Percentiles rank a stretch among this genome's conserved stretches.
Conservation (phyloP, 2,329 filamentous ascomycete species). For the Neofusicoccum parvum region DNA sequence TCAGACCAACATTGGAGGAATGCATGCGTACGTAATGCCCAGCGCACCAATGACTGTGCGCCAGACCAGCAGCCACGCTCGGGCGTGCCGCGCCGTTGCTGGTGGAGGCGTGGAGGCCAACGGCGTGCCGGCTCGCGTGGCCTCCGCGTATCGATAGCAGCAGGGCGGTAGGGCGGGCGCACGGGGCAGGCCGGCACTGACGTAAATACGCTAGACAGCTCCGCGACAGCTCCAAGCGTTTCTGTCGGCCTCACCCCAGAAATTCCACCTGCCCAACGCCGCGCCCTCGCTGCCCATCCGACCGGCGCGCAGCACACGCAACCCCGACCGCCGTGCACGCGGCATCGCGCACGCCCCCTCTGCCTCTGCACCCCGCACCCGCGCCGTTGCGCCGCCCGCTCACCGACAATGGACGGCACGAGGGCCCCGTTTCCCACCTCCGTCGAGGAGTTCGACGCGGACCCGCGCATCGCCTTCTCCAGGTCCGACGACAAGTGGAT, state of each 20-base stretch:
- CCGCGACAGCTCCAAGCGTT: slow-evolving; percentile 1
- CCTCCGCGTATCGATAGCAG: not conserved
- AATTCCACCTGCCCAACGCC: not conserved
- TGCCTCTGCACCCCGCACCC: not conserved
- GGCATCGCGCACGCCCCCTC: not conserved
- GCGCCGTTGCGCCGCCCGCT: not conserved
- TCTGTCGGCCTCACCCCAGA: not conserved
- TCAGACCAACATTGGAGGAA: not conserved
- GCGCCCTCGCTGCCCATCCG: not conserved
- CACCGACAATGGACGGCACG: not conserved
- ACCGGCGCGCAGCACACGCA: not conserved
- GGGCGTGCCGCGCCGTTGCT: too few species aligned
- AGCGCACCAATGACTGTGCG: not conserved
- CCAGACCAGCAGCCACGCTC: too few species aligned
- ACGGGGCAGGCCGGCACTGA: not conserved
- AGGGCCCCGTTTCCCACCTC: slow-evolving; percentile 22
- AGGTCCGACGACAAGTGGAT: slow-evolving; percentile 33
- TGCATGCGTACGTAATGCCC: slow-evolving; percentile 2
- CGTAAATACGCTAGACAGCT: not conserved
- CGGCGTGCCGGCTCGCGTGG: not conserved
- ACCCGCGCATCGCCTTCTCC: slow-evolving; percentile 30
- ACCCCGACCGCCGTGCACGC: not conserved
- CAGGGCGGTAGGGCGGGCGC: too few species aligned
- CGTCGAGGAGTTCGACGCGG: slow-evolving; percentile 26
- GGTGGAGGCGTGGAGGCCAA: too few species aligned